Base-by-base conservation (phyloP, 2,329 filamentous ascomycete genomes). In the Pyrenophora graminea region DNA sequence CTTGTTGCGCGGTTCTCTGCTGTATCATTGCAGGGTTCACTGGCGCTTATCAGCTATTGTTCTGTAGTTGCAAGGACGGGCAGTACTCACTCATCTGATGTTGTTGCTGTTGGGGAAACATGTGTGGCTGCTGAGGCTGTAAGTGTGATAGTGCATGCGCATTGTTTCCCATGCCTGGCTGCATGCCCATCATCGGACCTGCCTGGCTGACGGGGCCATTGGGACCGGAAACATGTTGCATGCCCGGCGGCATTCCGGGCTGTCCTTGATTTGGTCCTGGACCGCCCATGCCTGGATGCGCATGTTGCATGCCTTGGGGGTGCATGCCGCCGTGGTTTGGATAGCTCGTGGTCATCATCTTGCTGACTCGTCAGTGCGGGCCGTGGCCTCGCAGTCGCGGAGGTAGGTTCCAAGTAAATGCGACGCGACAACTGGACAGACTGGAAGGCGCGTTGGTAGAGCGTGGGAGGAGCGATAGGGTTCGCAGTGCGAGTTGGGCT, bases 171-270 rank as follows among this genome's bases (percentile, higher is more conserved):
- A 76, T 78, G 55, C 87, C 84, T 25, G 86, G 87, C 57, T 88
- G 87, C 85, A 92, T 90, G 51, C 83, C 86, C 87, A 92, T 90
- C 80, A 91, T 83, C 49, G 85, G 82, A 23, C 80, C 81, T 40
- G 82, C 83, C 64, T 89, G 86, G 69, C 85, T 89, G 59, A 90
- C 86, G 69, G 83, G 82, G 55, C 82, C 84, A 60, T 85, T 85
- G 17, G 88, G 87, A 31, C 84, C 87, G 51, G 88, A 89, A 23
- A 88, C 88, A 55, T 83, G 88, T 63, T 89, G 87, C 74, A 86
- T 83, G 61, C 83, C 84, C 58, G 87, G 86, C 45, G 79, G 81
- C 72, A 88, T 87, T 34, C 84, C 49, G n/a, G 45, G 85, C 68
- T 89, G 86, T 61, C 83, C 87, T 45, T 84, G 85, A 63, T 87